Evolutionary conservation across 192 early-diverging fungal genomes (phyloP), one percentile per base, ranked within the genome.

Genomic region (Phycomyces blakesleeanus): DNA sequence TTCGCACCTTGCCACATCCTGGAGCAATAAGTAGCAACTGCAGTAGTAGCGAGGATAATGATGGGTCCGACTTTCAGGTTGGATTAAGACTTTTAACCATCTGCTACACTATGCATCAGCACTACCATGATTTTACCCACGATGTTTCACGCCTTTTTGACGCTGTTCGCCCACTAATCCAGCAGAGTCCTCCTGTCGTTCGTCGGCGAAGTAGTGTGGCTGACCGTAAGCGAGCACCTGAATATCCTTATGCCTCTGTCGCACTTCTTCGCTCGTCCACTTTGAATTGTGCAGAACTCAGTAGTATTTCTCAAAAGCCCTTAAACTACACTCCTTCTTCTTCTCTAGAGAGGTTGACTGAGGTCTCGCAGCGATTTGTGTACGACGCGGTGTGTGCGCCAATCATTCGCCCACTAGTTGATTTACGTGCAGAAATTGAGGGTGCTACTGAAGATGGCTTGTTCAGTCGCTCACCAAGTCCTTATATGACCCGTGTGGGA

Each of bases 401-500:
- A 49, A 59, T 71, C n/a, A 60, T 26, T 1, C 40, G 22, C 12
- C 41, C 58, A 14, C 53, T 69, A 25, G 53, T 24, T 20, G 69
- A 64, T 38, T 9, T 66, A 15, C 50, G 51, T 14, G 54, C 44
- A 14, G 55, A 44, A 2, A 53, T 50, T 50, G n/a, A 63, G 8
- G 62, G 59, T 14, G 53, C 44, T 8, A 26, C 21, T n/a, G 58
- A 51, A 0, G 57, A 65, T 18, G 63, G 58, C 1, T 38, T 47
- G 53, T 90, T 92, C 75, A 81, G 84, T 68, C 63, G 87, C 8
- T 82, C 81, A 21, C 91, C 89, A 15, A 76, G 61, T 34, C 77
- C 81, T 14, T 89, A 89, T 62, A 87, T 91, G 34, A 87, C 87
- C 2, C 75, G 78, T 53, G 61, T 90, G 37, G 82, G 89, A 12